Conservation (phyloP, 2,329 filamentous ascomycete species). For the Xylariaceae sp. region DNA sequence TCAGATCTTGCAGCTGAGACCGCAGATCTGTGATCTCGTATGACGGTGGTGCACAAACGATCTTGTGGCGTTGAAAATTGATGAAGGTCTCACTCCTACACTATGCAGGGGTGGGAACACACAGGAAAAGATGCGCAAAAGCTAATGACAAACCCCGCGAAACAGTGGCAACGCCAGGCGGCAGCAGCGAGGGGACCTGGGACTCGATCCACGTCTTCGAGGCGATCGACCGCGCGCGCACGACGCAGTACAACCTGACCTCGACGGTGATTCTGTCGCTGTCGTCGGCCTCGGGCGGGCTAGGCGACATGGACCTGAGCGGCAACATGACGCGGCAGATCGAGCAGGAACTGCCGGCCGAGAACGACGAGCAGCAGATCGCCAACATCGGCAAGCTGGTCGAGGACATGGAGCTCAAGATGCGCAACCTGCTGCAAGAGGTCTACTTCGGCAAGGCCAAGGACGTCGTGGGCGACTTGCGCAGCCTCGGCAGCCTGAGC, state of each 20-base stretch:
- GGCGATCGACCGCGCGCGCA: conserved; percentile 85
- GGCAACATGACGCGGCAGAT: conserved; percentile 98
- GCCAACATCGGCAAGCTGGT: conserved; percentile 91
- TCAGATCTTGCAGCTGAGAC: conserved; percentile 16
- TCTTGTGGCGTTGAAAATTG: conserved; percentile 9
- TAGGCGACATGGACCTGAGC: conserved; percentile 86
- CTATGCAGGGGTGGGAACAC: conserved; percentile 1
- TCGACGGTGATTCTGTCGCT: conserved; percentile 93
- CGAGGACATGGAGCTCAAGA: conserved; percentile 99
- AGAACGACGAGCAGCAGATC: conserved; percentile 89
- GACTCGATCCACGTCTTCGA: conserved; percentile 99
- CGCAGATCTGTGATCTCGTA: conserved; percentile 2
- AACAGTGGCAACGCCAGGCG: conserved; percentile 61
- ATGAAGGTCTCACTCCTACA: conserved; percentile 4
- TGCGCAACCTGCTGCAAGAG: conserved; percentile 96
- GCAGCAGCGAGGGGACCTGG: conserved; percentile 76
- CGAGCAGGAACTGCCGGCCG: conserved; percentile 84
- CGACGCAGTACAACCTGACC: conserved; percentile 95
- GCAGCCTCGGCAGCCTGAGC: conserved; percentile 79
- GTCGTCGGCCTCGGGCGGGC: conserved; percentile 54
- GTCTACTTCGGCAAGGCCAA: conserved; percentile 99
- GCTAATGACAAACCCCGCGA: background rate
- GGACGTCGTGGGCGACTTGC: conserved; percentile 92
- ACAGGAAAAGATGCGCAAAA: background rate
- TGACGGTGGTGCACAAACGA: conserved; percentile 6